Percentiles rank a stretch among this genome's conserved stretches.
These are phyloP conservation scores for Pseudogymnoascus sp. DNA, from an alignment of 2,329 filamentous ascomycete species.

Conservation along the genomic window DNA sequence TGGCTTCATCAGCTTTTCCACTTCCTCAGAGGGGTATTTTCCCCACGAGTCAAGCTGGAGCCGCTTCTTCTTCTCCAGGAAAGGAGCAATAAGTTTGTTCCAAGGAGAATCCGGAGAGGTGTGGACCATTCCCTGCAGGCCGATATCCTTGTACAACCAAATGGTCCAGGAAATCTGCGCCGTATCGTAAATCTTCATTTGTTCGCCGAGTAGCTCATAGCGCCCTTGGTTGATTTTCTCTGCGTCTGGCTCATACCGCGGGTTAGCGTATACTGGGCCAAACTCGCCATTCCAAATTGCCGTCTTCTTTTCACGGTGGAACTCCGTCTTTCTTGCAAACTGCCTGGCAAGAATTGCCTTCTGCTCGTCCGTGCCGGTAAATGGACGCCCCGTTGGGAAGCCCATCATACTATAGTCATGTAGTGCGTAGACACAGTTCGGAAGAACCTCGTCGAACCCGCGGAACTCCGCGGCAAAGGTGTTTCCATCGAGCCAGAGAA, in stretches of 20 bases:
- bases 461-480: conserved; percentile 40
- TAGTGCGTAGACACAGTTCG: conserved; percentile 39
- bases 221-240: conserved; percentile 35
- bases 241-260: conserved; percentile 26
- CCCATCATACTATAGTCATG: conserved; percentile 39
- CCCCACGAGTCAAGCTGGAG: conserved; percentile 50
- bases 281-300: conserved; percentile 49
- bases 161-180: conserved; percentile 47
- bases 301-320: conserved; percentile 35
- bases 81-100: conserved; percentile 42
- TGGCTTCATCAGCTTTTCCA: conserved; percentile 30
- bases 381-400: conserved; percentile 34
- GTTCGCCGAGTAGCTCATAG: conserved; percentile 37
- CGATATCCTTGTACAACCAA: conserved; percentile 50
- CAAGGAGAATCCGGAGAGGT: conserved; percentile 39
- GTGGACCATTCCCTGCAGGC: conserved; percentile 47
- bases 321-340: conserved; percentile 41
- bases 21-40: conserved; percentile 27
- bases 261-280: conserved; percentile 33
- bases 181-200: conserved; percentile 44
- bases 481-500: conserved; percentile 39
- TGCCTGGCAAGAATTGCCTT: conserved; percentile 34
- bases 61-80: conserved; percentile 46
- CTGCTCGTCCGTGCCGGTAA: conserved; percentile 36
- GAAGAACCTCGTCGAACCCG: conserved; percentile 35